Base-by-base conservation (phyloP, 257 asterid species). In the Capsicum pubescens region DNA sequence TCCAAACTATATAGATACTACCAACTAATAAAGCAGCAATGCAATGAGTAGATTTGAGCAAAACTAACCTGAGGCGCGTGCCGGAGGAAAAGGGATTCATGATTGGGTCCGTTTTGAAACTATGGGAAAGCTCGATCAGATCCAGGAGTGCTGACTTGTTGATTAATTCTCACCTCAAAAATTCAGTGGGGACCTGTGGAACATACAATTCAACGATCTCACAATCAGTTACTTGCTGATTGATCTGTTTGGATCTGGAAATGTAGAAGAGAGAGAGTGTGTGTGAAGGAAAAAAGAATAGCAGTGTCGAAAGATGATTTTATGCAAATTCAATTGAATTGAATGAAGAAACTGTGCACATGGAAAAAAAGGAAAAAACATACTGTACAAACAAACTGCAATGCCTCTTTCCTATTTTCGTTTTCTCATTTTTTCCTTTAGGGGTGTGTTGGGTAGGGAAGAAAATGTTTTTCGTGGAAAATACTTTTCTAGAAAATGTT, bases 1-100 rank as follows among this genome's bases (percentile, higher is more conserved):
- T 39, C 8, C 8, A 69, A 69, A 69, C 54, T 42, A 15, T 32
- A 66, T 68, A 68, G 52, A 36, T 68, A 50, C 21, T 36, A 26
- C n/a, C 61, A 56, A 56, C 8, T 56, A 17, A 56, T 39, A 69
- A 39, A 16, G 14, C 57, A 50, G 8, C 58, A 74, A 74, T 50
- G 81, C 19, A 26, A 54, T 74, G 3, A 67, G 11, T 67, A 60
- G 13, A 67, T 67, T 35, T 35, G n/a, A 36, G 44, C 19, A 35
- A 11, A 64, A 55, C 90, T 85, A 70, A 91, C 98, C 98, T 93
- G 86, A 94, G 91, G 85, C 97, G 97, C 54, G 98, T 92, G 91
- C 94, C 94, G 87, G 98, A 92, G 50, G 97, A 93, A 87, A 94
- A 94, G 71, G 97, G 97, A 88, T 94, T 94, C 98, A 94, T 94